Conservation (phyloP, 192 early-diverging fungal genomes). For the Chytriomyces sp. region DNA sequence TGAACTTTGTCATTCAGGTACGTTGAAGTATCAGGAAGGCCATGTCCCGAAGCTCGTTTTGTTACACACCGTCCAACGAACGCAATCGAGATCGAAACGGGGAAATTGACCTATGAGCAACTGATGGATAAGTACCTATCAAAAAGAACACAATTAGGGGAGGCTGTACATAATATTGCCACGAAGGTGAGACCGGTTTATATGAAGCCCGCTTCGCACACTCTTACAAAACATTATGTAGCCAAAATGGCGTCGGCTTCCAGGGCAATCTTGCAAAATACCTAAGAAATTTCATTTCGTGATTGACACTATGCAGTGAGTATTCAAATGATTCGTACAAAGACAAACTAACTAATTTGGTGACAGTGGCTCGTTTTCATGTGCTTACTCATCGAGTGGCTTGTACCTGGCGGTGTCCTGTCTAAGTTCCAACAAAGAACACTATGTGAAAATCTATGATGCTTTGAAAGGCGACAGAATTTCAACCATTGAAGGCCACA, state of each 20-base stretch:
- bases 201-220: not conserved
- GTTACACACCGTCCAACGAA: constrained; percentile 1
- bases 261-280: constrained; percentile 43
- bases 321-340: not conserved
- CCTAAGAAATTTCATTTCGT: constrained; percentile 45
- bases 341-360: not conserved
- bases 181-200: not conserved
- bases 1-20: constrained; percentile 6
- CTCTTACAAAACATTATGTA: constrained; percentile 1
- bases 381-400: constrained; percentile 49
- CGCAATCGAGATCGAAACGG: constrained; percentile 43
- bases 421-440: constrained; percentile 1
- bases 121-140: constrained; percentile 33
- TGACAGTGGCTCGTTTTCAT: constrained; percentile 44
- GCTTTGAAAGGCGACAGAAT: constrained; percentile 40
- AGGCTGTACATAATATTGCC: not conserved
- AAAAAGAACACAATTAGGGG: constrained; percentile 11
- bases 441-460: constrained; percentile 50
- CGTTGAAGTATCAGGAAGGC: constrained; percentile 21
- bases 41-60: constrained; percentile 4
- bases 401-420: constrained; percentile 45
- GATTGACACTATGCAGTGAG: constrained; percentile 13
- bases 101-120: constrained; percentile 41
- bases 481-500: constrained; percentile 45
- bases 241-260: constrained; percentile 41